These are phyloP conservation scores for Blastobotrys aristatus DNA, from an alignment of 1,139 yeast genomes.

Conservation along the genomic window DNA sequence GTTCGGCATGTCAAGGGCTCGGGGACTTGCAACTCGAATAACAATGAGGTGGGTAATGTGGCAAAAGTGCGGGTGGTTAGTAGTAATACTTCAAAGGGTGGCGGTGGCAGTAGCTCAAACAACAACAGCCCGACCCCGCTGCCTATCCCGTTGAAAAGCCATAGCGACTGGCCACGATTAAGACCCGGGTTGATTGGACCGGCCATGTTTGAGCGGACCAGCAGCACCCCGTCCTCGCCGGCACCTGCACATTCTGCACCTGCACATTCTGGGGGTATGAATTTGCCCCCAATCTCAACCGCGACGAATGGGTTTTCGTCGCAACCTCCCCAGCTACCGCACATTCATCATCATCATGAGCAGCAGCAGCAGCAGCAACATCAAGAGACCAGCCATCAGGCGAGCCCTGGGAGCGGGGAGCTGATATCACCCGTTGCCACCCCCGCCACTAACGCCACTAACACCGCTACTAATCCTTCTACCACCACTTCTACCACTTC, in stretches of 20 bases:
- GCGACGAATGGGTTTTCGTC: no score
- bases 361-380: not conserved
- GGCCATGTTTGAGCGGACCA: conserved; percentile 12
- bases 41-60: not conserved
- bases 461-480: no score
- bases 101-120: not conserved
- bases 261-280: no score
- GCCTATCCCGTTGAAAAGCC: conserved; percentile 9
- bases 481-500: no score
- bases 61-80: not conserved
- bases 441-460: not conserved
- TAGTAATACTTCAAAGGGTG: not conserved
- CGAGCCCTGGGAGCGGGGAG: not conserved
- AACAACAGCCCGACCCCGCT: not conserved
- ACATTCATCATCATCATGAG: not conserved
- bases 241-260: not conserved
- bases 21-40: conserved; percentile 27
- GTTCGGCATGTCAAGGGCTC: conserved; percentile 53
- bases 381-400: not conserved
- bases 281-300: no score
- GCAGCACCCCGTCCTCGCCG: not conserved
- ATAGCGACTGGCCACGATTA: conserved; percentile 6
- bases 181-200: conserved; percentile 22
- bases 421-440: not conserved
- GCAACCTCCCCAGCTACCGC: not conserved